Evolutionary conservation across 345 rosid genomes (phyloP), one percentile per base, ranked within the genome.

Genomic region (Citrus reticulata): DNA sequence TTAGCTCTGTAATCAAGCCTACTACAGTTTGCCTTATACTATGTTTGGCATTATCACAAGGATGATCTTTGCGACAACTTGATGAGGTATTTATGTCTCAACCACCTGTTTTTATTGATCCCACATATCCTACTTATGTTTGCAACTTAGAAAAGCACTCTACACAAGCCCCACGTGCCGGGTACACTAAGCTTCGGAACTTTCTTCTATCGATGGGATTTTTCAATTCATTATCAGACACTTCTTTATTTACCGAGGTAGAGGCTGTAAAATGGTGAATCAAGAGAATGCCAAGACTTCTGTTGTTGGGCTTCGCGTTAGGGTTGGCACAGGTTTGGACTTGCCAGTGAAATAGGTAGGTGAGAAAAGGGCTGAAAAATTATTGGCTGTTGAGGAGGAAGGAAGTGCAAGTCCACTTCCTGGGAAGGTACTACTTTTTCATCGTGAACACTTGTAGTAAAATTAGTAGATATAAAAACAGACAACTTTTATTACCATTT

Each of bases 211-310:
- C 4, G 1, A 9, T 1, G 27, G 30, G 32, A 13, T 60, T 60
- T 8, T 9, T 13, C 3, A 60, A 60, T 11, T 60, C 32, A 2
- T 0, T n/a, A n/a, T 13, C 30, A 8, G 1, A 60, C 13, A 10
- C 64, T 11, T 60, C 64, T 25, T 9, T 60, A 9, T 60, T 60
- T 10, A 8, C 25, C 2, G 88, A 78, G 85, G 85, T 75, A 82
- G 87, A 74, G 87, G 87, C 32, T 71, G 79, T 49, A 80, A 79
- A 80, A 79, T 73, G 64, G 82, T 86, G 84, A 86, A 86, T 74
- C 82, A 76, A 34, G 80, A 84, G 42, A 82, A 80, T 78, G 79
- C 75, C 69, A 86, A 82, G 70, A 70, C 76, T 77, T 82, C 77
- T 60, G 73, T 75, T 72, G 70, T 68, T 79, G 83, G 80, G 24